Evolutionary conservation across 805 yeast genomes (phyloP).

Genomic region (Lachancea cidri): DNA sequence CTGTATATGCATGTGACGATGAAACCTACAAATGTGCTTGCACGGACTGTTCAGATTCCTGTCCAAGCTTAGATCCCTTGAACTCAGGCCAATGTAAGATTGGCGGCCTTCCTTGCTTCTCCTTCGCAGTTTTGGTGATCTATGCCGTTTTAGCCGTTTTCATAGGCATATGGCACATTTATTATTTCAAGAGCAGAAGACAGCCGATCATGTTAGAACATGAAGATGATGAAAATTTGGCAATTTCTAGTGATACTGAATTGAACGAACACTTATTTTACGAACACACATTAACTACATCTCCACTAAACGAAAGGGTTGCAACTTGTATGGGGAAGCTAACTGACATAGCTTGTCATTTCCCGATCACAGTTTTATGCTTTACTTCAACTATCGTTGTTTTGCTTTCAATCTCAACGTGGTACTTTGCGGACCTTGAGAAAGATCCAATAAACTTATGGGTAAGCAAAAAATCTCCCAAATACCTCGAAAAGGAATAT

Average conservation of each 20-base stretch:
- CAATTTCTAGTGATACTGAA: slow-evolving; percentile 13
- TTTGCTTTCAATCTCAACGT: slow-evolving; percentile 48
- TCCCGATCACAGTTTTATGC: not conserved
- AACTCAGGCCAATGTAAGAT: slow-evolving; percentile 45
- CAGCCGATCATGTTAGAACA: slow-evolving; percentile 24
- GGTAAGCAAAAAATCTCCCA: slow-evolving; percentile 78
- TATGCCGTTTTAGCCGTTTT: slow-evolving; percentile 38
- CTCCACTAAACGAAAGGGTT: slow-evolving; percentile 14
- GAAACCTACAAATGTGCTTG: slow-evolving; percentile 73
- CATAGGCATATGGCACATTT: slow-evolving; percentile 22
- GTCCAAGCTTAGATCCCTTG: slow-evolving; percentile 61
- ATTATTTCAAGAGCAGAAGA: slow-evolving; percentile 18
- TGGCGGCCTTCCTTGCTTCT: slow-evolving; percentile 66
- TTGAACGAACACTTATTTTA: slow-evolving; percentile 16
- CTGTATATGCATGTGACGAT: slow-evolving; percentile 51
- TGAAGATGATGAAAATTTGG: slow-evolving; percentile 20
- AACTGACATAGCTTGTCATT: slow-evolving; percentile 54
- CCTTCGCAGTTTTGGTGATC: slow-evolving; percentile 51
- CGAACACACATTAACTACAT: slow-evolving; percentile 16
- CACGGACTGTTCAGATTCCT: slow-evolving; percentile 76
- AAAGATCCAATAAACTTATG: slow-evolving; percentile 78
- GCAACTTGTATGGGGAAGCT: slow-evolving; percentile 40
- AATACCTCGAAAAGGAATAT: slow-evolving; percentile 57
- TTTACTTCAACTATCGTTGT: slow-evolving; percentile 30
- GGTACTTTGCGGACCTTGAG: slow-evolving; percentile 54